Percentiles rank a stretch among this genome's conserved stretches.
Conservation (phyloP, 2,329 filamentous ascomycete species). For the Sclerotinia glacialis region DNA sequence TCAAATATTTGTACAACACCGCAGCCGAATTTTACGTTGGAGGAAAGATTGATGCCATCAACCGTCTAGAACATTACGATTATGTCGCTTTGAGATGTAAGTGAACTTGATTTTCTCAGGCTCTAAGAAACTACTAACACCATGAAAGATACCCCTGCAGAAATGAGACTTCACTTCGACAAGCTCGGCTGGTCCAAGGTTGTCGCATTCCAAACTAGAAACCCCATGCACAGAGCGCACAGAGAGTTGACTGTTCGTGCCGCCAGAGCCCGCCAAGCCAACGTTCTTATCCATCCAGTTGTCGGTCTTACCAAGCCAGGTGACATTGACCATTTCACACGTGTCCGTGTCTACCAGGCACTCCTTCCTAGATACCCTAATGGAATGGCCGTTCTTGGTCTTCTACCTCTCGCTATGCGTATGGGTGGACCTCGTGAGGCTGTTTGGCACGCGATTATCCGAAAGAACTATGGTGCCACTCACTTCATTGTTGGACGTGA, state of each 20-base stretch:
- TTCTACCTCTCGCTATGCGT: conserved; percentile 94
- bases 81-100: conserved; percentile 92
- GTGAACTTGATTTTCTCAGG: conserved; percentile 38
- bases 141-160: conserved; percentile 75
- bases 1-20: conserved; percentile 81
- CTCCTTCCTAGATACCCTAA: conserved; percentile 96
- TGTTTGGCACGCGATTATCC: conserved; percentile 99
- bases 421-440: conserved; percentile 98
- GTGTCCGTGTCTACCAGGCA: conserved; percentile 97
- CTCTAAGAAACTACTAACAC: conserved; percentile 25
- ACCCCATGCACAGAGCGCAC: conserved; percentile 99
- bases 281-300: conserved; percentile 98
- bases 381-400: conserved; percentile 95
- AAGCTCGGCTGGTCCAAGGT: conserved; percentile 98
- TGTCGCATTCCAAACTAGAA: conserved; percentile 98
- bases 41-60: conserved; percentile 92
- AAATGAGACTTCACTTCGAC: conserved; percentile 95
- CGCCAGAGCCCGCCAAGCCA: conserved; percentile 91
- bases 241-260: conserved; percentile 96
- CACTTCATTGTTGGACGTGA: conserved; percentile 99
- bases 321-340: conserved; percentile 99
- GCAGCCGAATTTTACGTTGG: conserved; percentile 89
- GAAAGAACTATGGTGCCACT: conserved; percentile 98
- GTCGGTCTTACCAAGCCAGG: conserved; percentile 98
- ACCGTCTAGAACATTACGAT: conserved; percentile 96